phyloP scores from a whole-genome alignment of 345 rosid genomes.

The Eucalyptus paniculata region DNA sequence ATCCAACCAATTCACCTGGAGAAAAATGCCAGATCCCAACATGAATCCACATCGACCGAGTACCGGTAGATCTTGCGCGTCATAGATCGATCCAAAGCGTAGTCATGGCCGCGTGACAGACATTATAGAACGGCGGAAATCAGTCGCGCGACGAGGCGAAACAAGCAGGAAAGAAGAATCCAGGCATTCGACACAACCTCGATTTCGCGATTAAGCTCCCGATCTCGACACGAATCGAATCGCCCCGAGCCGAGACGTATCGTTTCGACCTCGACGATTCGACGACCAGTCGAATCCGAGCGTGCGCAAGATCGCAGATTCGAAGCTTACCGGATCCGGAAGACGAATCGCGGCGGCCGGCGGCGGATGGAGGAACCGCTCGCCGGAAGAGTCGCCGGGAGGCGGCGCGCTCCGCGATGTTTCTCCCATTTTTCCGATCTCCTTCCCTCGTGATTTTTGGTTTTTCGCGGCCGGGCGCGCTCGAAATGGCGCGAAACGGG shows the following conservation, averaged over 20 bases:
- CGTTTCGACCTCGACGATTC: background rate
- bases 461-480: background rate
- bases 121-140: background rate
- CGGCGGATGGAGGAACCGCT: background rate
- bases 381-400: background rate
- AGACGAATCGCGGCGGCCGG: background rate
- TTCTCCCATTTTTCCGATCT: background rate
- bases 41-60: background rate
- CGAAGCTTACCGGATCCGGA: background rate
- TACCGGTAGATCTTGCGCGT: background rate
- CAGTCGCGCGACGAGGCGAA: background rate
- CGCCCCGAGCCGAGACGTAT: background rate
- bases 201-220: background rate
- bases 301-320: background rate
- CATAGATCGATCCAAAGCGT: background rate
- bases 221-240: background rate
- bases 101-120: background rate
- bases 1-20: background rate
- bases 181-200: background rate
- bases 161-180: background rate
- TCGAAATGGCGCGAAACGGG: background rate
- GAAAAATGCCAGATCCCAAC: background rate
- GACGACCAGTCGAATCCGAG: background rate
- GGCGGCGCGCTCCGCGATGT: background rate
- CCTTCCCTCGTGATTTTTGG: background rate